Evolutionary conservation across 345 rosid genomes (phyloP).

Genomic region (Abelmoschus esculentus): DNA sequence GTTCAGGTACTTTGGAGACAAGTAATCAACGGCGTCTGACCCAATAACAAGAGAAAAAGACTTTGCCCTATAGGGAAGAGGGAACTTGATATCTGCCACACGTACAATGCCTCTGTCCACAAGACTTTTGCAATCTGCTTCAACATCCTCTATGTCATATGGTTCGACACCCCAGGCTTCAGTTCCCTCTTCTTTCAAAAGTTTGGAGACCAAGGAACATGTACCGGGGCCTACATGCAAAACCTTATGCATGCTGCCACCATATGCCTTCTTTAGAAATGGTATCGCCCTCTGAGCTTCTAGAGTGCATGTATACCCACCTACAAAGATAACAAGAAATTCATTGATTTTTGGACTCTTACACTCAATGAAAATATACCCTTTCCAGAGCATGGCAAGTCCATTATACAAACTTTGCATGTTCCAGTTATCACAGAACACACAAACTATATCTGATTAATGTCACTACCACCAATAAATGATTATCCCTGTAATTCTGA

Average conservation of each 20-base stretch:
- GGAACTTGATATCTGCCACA: constrained; percentile 89
- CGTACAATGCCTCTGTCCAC: constrained; percentile 85
- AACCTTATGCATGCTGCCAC: constrained; percentile 86
- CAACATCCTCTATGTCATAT: constrained; percentile 91
- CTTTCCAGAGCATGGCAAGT: background rate
- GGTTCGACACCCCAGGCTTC: constrained; percentile 99
- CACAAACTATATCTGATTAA: background rate
- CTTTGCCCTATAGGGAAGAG: constrained; percentile 79
- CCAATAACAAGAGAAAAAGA: constrained; percentile 88
- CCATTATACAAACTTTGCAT: background rate
- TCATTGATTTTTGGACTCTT: background rate
- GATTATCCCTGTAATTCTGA: background rate
- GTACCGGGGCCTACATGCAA: constrained; percentile 94
- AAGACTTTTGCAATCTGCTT: constrained; percentile 64
- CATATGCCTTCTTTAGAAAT: constrained; percentile 71
- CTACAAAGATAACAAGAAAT: constrained; percentile 25
- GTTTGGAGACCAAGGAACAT: constrained; percentile 73
- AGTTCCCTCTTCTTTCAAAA: constrained; percentile 80
- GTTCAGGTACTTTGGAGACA: constrained; percentile 91
- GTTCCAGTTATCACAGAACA: background rate
- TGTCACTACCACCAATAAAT: background rate
- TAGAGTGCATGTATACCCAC: constrained; percentile 67
- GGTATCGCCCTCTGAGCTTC: constrained; percentile 85
- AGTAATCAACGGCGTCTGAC: constrained; percentile 87
- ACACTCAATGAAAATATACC: background rate